Evolutionary conservation across 176 grass and related monocot species (phyloP).

Genomic region (Eleusine coracana): DNA sequence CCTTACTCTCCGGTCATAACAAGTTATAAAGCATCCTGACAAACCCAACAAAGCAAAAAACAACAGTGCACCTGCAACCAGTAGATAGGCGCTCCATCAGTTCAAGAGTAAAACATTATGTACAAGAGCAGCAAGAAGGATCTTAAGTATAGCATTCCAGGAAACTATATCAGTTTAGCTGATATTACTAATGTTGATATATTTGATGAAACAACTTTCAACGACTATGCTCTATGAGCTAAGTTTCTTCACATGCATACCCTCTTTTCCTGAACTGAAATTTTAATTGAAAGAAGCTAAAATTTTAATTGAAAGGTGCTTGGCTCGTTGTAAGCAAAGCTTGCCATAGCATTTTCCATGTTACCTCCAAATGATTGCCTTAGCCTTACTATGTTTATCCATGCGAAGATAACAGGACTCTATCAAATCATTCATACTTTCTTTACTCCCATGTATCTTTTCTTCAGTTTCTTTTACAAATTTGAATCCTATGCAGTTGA

Average conservation of each 20-base stretch:
- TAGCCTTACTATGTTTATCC: not conserved
- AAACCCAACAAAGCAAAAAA: slow-evolving; percentile 96
- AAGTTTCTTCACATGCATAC: not conserved
- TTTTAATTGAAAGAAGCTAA: not conserved
- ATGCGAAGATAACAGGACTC: not conserved
- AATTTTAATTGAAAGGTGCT: not conserved
- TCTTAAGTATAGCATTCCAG: not conserved
- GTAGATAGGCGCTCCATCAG: slow-evolving; percentile 6
- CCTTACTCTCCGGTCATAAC: slow-evolving; percentile 86
- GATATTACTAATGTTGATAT: not conserved
- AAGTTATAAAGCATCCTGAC: slow-evolving; percentile 97
- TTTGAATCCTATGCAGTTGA: not conserved
- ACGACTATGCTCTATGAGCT: not conserved
- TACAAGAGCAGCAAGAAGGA: slow-evolving; percentile 6
- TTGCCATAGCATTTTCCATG: not conserved
- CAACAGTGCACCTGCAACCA: slow-evolving; percentile 73
- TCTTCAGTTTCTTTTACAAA: slow-evolving; percentile 3
- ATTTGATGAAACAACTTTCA: slow-evolving; percentile 1
- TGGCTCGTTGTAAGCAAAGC: not conserved
- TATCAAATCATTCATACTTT: slow-evolving; percentile 4
- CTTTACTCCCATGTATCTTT: not conserved
- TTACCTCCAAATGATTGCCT: not conserved
- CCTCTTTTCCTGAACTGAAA: not conserved
- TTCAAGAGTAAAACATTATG: slow-evolving; percentile 16
- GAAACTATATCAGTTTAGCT: not conserved